Conservation (phyloP, 805 yeast species). For the Ogataea glucozyma region DNA sequence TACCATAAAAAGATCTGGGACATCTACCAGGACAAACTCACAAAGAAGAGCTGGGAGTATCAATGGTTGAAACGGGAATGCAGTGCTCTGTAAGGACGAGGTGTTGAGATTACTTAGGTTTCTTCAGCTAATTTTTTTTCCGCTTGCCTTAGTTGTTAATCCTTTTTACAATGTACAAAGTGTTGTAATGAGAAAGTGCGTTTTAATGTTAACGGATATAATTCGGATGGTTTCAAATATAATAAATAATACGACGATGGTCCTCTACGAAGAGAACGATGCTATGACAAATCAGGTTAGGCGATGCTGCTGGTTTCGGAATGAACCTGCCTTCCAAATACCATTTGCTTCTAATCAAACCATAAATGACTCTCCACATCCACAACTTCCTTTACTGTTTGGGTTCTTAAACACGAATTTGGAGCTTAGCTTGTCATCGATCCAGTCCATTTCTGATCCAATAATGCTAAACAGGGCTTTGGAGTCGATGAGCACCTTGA, state of each 20-base stretch:
- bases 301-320: neutral
- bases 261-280: too few species aligned
- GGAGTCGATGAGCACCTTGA: slow-evolving; percentile 88
- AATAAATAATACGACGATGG: slow-evolving; percentile 9
- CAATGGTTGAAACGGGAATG: slow-evolving; percentile 56
- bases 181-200: slow-evolving; percentile 1
- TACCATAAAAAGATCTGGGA: slow-evolving; percentile 52
- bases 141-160: too few species aligned
- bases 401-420: slow-evolving; percentile 94
- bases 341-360: too few species aligned
- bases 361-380: slow-evolving; percentile 99
- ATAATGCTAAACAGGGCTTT: slow-evolving; percentile 94
- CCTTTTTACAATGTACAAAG: too few species aligned
- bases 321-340: neutral
- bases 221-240: neutral
- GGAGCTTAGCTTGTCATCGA: slow-evolving; percentile 86
- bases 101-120: too few species aligned
- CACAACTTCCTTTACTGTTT: slow-evolving; percentile 96
- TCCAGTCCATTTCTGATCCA: slow-evolving; percentile 98
- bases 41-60: slow-evolving; percentile 39
- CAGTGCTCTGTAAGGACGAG: slow-evolving; percentile 23
- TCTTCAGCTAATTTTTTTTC: neutral
- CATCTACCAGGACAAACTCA: slow-evolving; percentile 41
- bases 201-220: slow-evolving; percentile 3
- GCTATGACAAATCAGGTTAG: too few species aligned